These are phyloP conservation scores for Coniochaeta sp. DNA, from an alignment of 2,329 filamentous ascomycete species.

Conservation along the genomic window DNA sequence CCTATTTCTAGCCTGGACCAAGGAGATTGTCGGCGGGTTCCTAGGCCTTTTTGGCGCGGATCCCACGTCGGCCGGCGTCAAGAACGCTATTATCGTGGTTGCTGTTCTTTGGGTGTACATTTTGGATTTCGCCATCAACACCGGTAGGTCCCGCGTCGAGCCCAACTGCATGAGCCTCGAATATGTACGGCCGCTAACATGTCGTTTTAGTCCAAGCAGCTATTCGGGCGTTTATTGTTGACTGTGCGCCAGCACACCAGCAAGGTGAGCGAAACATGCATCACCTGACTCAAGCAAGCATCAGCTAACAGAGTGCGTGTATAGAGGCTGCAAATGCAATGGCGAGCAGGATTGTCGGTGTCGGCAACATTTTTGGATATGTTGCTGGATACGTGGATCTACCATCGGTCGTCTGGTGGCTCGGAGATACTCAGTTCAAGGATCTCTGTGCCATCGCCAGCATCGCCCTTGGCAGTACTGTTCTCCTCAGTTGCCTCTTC, in stretches of 20 bases:
- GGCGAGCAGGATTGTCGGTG: conserved; percentile 78
- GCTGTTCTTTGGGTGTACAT: conserved; percentile 85
- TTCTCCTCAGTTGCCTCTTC: conserved; percentile 60
- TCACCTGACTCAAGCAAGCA: not conserved
- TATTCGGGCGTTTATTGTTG: conserved; percentile 86
- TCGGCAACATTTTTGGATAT: conserved; percentile 89
- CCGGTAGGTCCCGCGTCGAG: conserved; percentile 58
- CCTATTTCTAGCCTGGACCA: conserved; percentile 66
- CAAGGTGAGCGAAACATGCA: conserved; percentile 43
- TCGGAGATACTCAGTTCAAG: conserved; percentile 88
- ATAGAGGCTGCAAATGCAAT: conserved; percentile 82
- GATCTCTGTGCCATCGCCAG: conserved; percentile 82
- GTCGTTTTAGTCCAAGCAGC: conserved; percentile 66
- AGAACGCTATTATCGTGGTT: conserved; percentile 61
- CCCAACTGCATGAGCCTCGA: not conserved
- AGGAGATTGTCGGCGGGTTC: conserved; percentile 62
- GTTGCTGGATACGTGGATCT: conserved; percentile 80
- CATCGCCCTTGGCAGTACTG: conserved; percentile 60
- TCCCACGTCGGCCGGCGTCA: conserved; percentile 55
- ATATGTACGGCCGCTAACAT: conserved; percentile 4
- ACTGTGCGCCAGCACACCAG: conserved; percentile 86
- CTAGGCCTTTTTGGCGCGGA: conserved; percentile 65
- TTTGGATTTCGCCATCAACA: conserved; percentile 92
- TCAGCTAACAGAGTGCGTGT: conserved; percentile 8
- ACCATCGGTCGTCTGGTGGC: conserved; percentile 65